Conservation (phyloP, 139 green algal genomes). For the Chlorella vulgaris region DNA sequence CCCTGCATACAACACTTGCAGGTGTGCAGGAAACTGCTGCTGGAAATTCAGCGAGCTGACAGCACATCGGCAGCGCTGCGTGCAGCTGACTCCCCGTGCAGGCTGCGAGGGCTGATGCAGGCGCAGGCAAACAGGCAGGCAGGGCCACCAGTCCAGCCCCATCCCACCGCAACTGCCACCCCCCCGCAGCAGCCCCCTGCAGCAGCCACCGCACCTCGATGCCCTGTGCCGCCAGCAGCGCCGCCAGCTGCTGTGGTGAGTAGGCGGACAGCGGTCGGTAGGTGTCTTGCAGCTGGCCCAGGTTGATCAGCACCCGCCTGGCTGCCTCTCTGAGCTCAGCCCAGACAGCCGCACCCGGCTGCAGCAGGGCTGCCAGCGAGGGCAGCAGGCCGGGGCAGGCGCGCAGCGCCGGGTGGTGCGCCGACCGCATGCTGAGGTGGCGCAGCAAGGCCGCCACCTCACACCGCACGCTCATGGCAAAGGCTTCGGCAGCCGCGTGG, state of each 20-base stretch:
- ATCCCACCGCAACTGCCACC: not conserved
- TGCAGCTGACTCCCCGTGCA: too few species aligned
- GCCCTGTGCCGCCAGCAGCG: conserved; percentile 18
- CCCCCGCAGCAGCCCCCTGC: not conserved
- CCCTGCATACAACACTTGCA: too few species aligned
- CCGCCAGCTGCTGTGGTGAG: conserved; percentile 12
- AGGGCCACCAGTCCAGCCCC: too few species aligned
- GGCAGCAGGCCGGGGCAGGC: not conserved
- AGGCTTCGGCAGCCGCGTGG: too few species aligned
- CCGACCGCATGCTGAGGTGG: conserved; percentile 8
- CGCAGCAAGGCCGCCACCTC: conserved; percentile 21
- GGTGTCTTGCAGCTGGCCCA: conserved; percentile 26
- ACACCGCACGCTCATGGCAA: not conserved
- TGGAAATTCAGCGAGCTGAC: too few species aligned
- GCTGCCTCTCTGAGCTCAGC: conserved; percentile 17
- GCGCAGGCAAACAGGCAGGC: too few species aligned
- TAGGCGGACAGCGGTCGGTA: conserved; percentile 31
- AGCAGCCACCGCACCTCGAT: not conserved
- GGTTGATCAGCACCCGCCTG: conserved; percentile 19
- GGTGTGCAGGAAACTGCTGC: too few species aligned
- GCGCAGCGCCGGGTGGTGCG: conserved; percentile 29
- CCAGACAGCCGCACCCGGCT: not conserved
- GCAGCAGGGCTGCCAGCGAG: conserved; percentile 4
- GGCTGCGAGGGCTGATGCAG: too few species aligned
- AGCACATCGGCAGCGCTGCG: too few species aligned